Base-by-base conservation (phyloP, 192 early-diverging fungal species). In the Podila minutissima region DNA sequence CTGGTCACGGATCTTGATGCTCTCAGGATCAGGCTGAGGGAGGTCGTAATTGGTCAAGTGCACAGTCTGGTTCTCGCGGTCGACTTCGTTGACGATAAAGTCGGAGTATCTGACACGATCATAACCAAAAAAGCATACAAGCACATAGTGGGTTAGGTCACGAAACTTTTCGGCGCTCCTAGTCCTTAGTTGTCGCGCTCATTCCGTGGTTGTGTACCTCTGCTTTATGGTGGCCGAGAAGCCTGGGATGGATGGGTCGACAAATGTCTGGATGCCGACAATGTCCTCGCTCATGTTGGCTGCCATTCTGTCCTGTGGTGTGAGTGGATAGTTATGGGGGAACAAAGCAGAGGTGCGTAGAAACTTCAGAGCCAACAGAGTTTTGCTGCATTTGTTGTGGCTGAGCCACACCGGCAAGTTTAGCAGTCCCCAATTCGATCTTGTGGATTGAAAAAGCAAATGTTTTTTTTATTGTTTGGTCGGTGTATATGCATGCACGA, bases 61-160 rank as follows among this genome's bases (percentile, higher is more conserved):
- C 11, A 96, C 91, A 3, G 94, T 88, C 28, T 89, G 73, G 22
- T 94, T 94, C 24, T 83, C 66, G 37, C 74, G 64, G 72, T 93
- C 92, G 20, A 99, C 92, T 88, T 99, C 97, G 83, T 96, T 92
- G 29, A 99, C 97, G 38, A 96, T 84, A 83, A 99, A 99, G 79
- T 99, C 97, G 0, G 89, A 83, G 59, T 87, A 93, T 71, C 97
- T 94, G 41, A 74, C 75, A 20, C 26, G 46, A 69, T n/a, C 20
- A n/a, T 46, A 59, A 13, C 0, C 0, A 46, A 15, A 15, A 17
- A 46, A 17, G 2, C 0, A 46, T 10, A 46, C 2, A 46, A 46
- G 13, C 7, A 2, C 15, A 46, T 2, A 46, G 15, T 3, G 41
- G 15, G 41, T 46, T 46, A 46, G 41, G 41, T 15, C 12, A 46